A percentile compares a stretch with the other conserved stretches of the same genome.
Evolutionary conservation across 108 stramenopile species (phyloP).

Genomic region (Craspedostauros australis): DNA sequence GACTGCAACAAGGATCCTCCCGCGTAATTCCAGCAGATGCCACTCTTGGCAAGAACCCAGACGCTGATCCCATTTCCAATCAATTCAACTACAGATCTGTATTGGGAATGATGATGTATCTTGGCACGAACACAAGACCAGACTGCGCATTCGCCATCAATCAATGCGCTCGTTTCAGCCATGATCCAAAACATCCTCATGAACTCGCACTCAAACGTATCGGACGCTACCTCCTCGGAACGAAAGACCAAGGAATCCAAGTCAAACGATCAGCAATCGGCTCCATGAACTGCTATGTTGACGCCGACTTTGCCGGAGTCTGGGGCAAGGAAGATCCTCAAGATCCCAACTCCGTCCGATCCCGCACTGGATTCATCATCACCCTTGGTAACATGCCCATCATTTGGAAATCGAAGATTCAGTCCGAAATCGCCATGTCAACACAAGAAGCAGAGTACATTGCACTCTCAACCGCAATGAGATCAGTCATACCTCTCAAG

Average conservation of each 20-base stretch:
- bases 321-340: slow-evolving; percentile 19
- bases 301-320: slow-evolving; percentile 44
- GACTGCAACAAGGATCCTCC: not conserved
- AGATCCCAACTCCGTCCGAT: slow-evolving; percentile 31
- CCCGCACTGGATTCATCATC: slow-evolving; percentile 14
- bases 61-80: not conserved
- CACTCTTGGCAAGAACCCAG: not conserved
- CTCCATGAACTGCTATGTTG: slow-evolving; percentile 32
- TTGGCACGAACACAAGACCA: slow-evolving; percentile 12
- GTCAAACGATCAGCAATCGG: slow-evolving; percentile 8
- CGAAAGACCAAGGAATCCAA: slow-evolving; percentile 25
- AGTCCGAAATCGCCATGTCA: slow-evolving; percentile 35
- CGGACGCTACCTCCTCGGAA: slow-evolving; percentile 34
- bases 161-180: slow-evolving; percentile 35
- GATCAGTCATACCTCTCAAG: no score
- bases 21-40: slow-evolving; percentile 1
- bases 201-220: slow-evolving; percentile 30
- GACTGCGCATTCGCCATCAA: slow-evolving; percentile 27
- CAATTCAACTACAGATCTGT: slow-evolving; percentile 22
- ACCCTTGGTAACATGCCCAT: slow-evolving; percentile 25
- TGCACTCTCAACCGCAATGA: slow-evolving; percentile 24
- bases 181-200: slow-evolving; percentile 28
- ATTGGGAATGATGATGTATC: slow-evolving; percentile 31
- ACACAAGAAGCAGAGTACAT: slow-evolving; percentile 51
- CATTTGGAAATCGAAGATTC: slow-evolving; percentile 36